Evolutionary conservation across 805 yeast genomes (phyloP).

Genomic region (Candida maris): DNA sequence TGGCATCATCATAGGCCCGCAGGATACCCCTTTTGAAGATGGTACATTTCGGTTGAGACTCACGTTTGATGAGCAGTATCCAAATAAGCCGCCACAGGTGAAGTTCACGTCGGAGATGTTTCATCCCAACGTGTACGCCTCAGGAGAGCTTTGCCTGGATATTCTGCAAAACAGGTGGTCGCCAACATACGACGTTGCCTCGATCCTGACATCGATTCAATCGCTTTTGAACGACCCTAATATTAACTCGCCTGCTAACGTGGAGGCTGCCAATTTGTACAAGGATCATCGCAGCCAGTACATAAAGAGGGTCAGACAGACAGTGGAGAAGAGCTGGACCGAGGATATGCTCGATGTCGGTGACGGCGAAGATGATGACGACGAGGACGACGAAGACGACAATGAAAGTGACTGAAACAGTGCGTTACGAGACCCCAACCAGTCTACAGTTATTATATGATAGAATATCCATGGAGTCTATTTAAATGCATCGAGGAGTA

Average conservation of each 20-base stretch:
- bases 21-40: slow-evolving; percentile 96
- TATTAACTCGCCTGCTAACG: slow-evolving; percentile 95
- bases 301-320: slow-evolving; percentile 84
- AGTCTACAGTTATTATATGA: neutral
- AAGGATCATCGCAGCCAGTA: slow-evolving; percentile 94
- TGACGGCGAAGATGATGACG: slow-evolving; percentile 40
- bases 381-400: slow-evolving; percentile 18
- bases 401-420: slow-evolving; percentile 17
- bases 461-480: neutral
- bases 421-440: neutral
- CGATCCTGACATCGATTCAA: slow-evolving; percentile 90
- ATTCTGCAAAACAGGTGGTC: slow-evolving; percentile 97
- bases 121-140: slow-evolving; percentile 95
- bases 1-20: slow-evolving; percentile 96
- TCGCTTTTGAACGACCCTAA: slow-evolving; percentile 93
- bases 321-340: slow-evolving; percentile 93
- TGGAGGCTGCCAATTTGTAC: slow-evolving; percentile 93
- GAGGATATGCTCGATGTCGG: slow-evolving; percentile 67
- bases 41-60: slow-evolving; percentile 87
- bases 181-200: slow-evolving; percentile 96
- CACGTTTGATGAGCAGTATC: slow-evolving; percentile 95
- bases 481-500: slow-evolving; percentile 3
- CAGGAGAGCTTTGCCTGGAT: slow-evolving; percentile 93
- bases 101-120: slow-evolving; percentile 92
- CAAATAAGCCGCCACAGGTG: slow-evolving; percentile 94